Evolutionary conservation across 768 basidiomycete genomes (phyloP), one percentile per base, ranked within the genome.

Genomic region (Nidula microcarpa): DNA sequence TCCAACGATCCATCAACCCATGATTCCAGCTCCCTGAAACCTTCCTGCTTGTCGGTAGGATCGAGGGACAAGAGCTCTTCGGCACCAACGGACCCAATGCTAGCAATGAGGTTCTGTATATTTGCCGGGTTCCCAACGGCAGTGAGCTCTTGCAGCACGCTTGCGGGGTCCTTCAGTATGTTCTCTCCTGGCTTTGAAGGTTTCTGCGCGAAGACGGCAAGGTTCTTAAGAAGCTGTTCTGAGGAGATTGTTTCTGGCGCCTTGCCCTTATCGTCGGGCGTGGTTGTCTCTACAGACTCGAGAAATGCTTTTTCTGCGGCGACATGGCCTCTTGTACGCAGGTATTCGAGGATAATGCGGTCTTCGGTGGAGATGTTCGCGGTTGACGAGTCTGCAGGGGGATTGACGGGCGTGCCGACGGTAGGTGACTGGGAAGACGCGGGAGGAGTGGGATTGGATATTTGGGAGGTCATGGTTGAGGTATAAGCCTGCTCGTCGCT

Each of bases 1-100:
- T 94, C 92, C 55, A 94, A 69, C 11, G 91, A 93, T 1, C 91
- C 91, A 63, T 92, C 87, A 6, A 93, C 91, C 91, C 91, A 94
- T 6, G 84, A 79, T 65, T 93, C 91, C 33, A 94, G 76, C 62
- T 94, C 91, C 56, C 82, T 79, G 64, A 89, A 94, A 3, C 92
- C 92, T 61, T 90, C 88, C 43, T 90, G 86, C 59, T 88, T 89
- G 65, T 94, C 91, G 4, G 86, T 87, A 6, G 91, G 91, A 63
- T 94, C 91, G 8, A 85, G 72, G 11, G 86, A 84, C 32, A 94
- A 73, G 35, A 92, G 84, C 53, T 93, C 91, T 62, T 93, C 90
- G 2, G 90, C 85, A 11, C 89, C 90, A 41, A 89, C 83, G 34
- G 82, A 72, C n/a, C 86, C 87, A 57, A 92, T 82, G 62, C 84